These are phyloP conservation scores for Hemileccinum rubropunctum DNA, from an alignment of 768 basidiomycete genomes.

Conservation along the genomic window DNA sequence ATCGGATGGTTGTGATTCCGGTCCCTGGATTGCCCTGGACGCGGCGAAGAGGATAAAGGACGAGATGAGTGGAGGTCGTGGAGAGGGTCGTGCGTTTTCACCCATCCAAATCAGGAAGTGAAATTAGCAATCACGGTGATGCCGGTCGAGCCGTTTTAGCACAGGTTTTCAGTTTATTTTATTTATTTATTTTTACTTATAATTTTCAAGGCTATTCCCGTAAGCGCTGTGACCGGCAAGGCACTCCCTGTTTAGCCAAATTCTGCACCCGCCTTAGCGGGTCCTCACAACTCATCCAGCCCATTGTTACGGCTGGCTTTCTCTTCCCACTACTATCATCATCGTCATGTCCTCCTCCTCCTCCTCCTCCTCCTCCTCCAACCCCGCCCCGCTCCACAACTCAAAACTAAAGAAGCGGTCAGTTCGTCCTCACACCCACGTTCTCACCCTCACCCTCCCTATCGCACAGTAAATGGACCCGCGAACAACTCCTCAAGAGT, in stretches of 20 bases:
- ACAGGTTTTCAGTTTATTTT: too few relatives aligned
- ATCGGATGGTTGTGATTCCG: slow-evolving; percentile 20
- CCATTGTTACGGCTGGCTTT: slow-evolving; percentile 42
- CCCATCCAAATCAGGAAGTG: too few relatives aligned
- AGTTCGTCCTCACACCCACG: slow-evolving; percentile 10
- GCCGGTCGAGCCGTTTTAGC: too few relatives aligned
- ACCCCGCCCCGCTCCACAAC: slow-evolving; percentile 19
- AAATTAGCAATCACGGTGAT: too few relatives aligned
- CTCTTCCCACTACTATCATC: slow-evolving; percentile 37
- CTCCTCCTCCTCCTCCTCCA: slow-evolving; percentile 27
- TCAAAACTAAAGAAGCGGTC: slow-evolving; percentile 35
- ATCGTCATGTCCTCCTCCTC: slow-evolving; percentile 31
- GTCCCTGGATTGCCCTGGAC: slow-evolving; percentile 35
- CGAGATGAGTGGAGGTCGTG: too few relatives aligned
- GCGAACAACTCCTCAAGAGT: slow-evolving; percentile 39
- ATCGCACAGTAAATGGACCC: slow-evolving; percentile 32
- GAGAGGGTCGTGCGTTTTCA: too few relatives aligned
- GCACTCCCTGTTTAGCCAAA: slow-evolving; percentile 34
- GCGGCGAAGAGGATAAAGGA: too few relatives aligned
- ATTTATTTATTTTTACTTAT: not conserved
- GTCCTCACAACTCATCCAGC: slow-evolving; percentile 33
- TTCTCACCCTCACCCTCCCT: slow-evolving; percentile 23
- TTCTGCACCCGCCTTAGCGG: slow-evolving; percentile 34
- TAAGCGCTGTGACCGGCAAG: slow-evolving; percentile 39
- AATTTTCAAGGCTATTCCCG: slow-evolving; percentile 13